Evolutionary conservation across 371 early-diverging fungal species (phyloP).

Genomic region (Dentiscutata heterogama): DNA sequence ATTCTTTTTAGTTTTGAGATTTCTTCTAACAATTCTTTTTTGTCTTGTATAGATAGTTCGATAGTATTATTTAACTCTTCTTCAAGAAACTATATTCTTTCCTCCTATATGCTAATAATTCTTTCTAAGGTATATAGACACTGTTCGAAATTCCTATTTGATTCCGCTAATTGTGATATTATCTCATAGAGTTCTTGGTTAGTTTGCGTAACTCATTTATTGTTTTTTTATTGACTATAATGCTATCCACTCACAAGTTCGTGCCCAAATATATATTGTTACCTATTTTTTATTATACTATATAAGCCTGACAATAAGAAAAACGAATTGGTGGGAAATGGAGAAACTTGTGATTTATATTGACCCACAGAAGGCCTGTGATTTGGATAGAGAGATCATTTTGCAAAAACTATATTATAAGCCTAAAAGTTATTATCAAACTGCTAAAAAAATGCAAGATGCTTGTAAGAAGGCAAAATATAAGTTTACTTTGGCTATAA

Average conservation of each 20-base stretch:
- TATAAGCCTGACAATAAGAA: too few relatives aligned
- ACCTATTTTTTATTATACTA: too few relatives aligned
- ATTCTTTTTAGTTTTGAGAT: constrained; percentile 1
- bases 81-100: background rate
- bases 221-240: constrained; percentile 8
- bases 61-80: background rate
- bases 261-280: too few relatives aligned
- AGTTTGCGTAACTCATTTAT: background rate
- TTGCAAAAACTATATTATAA: constrained; percentile 2
- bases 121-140: background rate
- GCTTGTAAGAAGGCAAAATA: too few relatives aligned
- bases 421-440: background rate
- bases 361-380: background rate
- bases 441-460: too few relatives aligned
- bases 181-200: too few relatives aligned
- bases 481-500: too few relatives aligned
- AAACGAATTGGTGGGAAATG: background rate
- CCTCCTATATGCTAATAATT: background rate
- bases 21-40: constrained; percentile 7
- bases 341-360: constrained; percentile 11
- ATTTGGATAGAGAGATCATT: background rate
- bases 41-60: constrained; percentile 9
- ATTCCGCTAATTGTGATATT: too few relatives aligned
- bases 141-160: background rate
- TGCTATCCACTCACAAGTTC: too few relatives aligned